Conservation (phyloP, 2,329 filamentous ascomycete species). For the Fusarium hostae region DNA sequence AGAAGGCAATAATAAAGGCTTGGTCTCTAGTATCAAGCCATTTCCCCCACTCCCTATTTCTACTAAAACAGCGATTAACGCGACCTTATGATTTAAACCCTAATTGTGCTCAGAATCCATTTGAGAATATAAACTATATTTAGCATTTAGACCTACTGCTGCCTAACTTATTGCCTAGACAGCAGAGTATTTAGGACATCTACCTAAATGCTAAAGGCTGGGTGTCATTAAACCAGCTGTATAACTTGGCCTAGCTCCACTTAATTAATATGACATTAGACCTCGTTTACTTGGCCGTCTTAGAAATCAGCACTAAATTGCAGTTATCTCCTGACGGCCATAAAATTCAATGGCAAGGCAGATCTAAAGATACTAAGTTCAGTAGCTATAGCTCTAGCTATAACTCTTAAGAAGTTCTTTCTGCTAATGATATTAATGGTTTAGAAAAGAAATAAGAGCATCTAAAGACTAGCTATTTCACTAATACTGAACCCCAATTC, state of each 20-base stretch:
- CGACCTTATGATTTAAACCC: conserved; percentile 81
- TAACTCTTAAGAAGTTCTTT: conserved; percentile 59
- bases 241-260: conserved; percentile 84
- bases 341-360: conserved; percentile 83
- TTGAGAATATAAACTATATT: conserved; percentile 83
- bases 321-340: conserved; percentile 81
- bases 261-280: conserved; percentile 84
- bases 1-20: conserved; percentile 51
- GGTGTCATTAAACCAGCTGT: conserved; percentile 84
- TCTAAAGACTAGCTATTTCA: conserved; percentile 53
- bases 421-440: conserved; percentile 62
- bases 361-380: conserved; percentile 70
- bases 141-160: conserved; percentile 76
- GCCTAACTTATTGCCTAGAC: conserved; percentile 61
- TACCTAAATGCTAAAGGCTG: conserved; percentile 76
- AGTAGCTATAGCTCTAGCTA: conserved; percentile 71
- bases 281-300: conserved; percentile 78
- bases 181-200: conserved; percentile 57
- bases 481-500: conserved; percentile 49
- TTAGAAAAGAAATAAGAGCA: conserved; percentile 59
- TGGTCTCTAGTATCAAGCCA: conserved; percentile 49
- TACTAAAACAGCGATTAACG: conserved; percentile 79
- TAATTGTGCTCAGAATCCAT: conserved; percentile 75
- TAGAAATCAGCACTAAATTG: conserved; percentile 76
- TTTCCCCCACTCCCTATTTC: conserved; percentile 54